phyloP scores from a whole-genome alignment of 768 basidiomycete genomes.

The Cantharellus anzutake region DNA sequence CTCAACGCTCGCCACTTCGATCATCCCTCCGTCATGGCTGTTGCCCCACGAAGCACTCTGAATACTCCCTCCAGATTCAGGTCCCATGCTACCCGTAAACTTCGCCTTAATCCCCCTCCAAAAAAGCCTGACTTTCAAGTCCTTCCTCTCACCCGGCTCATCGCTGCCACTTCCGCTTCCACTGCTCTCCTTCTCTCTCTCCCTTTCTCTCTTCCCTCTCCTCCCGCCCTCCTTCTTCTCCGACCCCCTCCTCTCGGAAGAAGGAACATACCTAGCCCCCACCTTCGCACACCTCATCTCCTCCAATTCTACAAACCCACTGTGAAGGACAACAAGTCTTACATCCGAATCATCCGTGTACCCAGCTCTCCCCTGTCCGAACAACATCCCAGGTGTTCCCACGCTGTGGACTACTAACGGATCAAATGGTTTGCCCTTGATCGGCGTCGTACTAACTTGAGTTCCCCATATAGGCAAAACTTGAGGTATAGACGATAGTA shows the following conservation, averaged over 20 bases:
- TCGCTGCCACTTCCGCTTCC: neutral
- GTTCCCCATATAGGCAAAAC: neutral
- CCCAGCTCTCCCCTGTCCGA: neutral
- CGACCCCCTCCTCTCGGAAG: neutral
- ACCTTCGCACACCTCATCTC: conserved; percentile 7
- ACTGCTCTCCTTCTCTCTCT: neutral
- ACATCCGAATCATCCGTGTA: conserved; percentile 10
- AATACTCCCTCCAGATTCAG: neutral
- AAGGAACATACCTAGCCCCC: neutral
- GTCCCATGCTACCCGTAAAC: conserved; percentile 1
- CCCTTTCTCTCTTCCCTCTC: neutral
- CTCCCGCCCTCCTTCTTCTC: neutral
- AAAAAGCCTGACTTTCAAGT: conserved; percentile 1
- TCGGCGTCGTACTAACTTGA: neutral
- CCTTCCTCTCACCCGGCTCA: neutral
- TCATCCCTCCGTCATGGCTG: conserved; percentile 6
- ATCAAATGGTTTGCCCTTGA: neutral
- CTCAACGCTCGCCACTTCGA: conserved; percentile 5
- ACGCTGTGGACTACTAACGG: neutral
- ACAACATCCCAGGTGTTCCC: neutral
- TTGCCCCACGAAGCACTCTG: conserved; percentile 8
- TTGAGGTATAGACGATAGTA: neutral
- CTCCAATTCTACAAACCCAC: conserved; percentile 5
- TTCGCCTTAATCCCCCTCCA: conserved; percentile 6
- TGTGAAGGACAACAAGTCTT: conserved; percentile 6